A percentile compares a stretch with the other conserved stretches of the same genome.
These are phyloP conservation scores for Castanea sativa DNA, from an alignment of 306 rosid genomes.

Conservation along the genomic window DNA sequence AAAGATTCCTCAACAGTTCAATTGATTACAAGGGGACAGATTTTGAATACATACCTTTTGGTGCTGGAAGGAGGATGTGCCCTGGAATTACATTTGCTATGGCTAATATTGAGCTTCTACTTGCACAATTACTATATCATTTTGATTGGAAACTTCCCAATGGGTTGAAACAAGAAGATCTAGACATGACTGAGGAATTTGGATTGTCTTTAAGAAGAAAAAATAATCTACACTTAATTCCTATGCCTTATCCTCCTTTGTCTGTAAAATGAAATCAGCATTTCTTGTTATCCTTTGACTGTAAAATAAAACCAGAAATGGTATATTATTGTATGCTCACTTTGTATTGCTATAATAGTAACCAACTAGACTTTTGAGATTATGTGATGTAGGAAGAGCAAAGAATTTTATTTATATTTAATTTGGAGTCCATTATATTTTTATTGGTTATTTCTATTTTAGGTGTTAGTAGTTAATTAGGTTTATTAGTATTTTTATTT, in stretches of 20 bases:
- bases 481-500: too few relatives aligned
- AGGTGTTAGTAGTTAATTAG: too few relatives aligned
- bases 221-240: background rate
- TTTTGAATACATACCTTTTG: conserved; percentile 29
- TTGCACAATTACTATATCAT: conserved; percentile 18
- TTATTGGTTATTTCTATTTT: too few relatives aligned
- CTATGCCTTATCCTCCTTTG: background rate
- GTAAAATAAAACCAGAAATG: background rate
- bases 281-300: background rate
- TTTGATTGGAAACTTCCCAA: conserved; percentile 33
- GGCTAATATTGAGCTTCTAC: conserved; percentile 10
- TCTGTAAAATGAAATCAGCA: background rate
- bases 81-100: background rate
- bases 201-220: conserved; percentile 2
- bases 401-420: too few relatives aligned
- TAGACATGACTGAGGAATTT: conserved; percentile 23
- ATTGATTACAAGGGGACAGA: conserved; percentile 21
- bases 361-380: too few relatives aligned
- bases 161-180: conserved; percentile 7
- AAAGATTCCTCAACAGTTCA: conserved; percentile 23
- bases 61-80: conserved; percentile 41
- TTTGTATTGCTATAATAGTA: too few relatives aligned
- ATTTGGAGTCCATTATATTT: too few relatives aligned
- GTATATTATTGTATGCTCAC: too few relatives aligned
- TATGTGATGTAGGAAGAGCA: too few relatives aligned